Evolutionary conservation across 73 alveolate species (phyloP), one percentile per base, ranked within the genome.

Genomic region (Diophrys appendiculata): DNA sequence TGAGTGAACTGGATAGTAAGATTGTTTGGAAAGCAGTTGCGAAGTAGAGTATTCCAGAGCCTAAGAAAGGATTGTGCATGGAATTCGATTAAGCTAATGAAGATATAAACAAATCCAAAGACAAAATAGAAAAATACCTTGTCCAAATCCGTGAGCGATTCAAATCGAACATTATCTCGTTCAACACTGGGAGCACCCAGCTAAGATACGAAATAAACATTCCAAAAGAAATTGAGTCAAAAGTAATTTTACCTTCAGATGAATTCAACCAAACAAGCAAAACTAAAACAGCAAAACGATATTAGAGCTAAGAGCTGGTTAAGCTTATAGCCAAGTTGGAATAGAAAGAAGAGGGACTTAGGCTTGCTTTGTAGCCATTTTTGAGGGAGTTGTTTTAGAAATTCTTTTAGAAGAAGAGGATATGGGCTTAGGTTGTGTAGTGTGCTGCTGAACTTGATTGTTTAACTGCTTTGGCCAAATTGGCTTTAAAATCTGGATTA

Each of bases 401-500:
- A 35, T 84, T 84, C 73, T 74, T 77, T 55, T 24, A 56, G n/a
- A 60, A 35, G 72, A n/a, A 75, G 32, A 13, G 34, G 2, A 52
- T 92, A 74, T 73, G 88, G 81, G 81, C 73, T 91, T 13, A 72
- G 34, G 83, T 76, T 27, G 72, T 83, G 18, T 23, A 65, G 23
- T 83, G 91, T 33, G 68, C 76, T 33, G 86, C 91, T 27, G 86
- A 83, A 53, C 34, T 83, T 54, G 91, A 83, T 76, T 82, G 81
- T 13, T 24, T 83, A 13, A 73, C 78, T 25, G 24, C 86, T 0
- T 35, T 83, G 54, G 86, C 91, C 28, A 33, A 73, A 52, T 14
- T 53, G 22, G 65, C 65, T 14, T 13, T 33, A 30, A 60, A 56
- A 0, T 68, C 98, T 26, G 98, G 98, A 3, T 98, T 97, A 30